These are phyloP conservation scores for Rhamnella rubrinervis DNA, from an alignment of 331 rosid species.

Conservation along the genomic window DNA sequence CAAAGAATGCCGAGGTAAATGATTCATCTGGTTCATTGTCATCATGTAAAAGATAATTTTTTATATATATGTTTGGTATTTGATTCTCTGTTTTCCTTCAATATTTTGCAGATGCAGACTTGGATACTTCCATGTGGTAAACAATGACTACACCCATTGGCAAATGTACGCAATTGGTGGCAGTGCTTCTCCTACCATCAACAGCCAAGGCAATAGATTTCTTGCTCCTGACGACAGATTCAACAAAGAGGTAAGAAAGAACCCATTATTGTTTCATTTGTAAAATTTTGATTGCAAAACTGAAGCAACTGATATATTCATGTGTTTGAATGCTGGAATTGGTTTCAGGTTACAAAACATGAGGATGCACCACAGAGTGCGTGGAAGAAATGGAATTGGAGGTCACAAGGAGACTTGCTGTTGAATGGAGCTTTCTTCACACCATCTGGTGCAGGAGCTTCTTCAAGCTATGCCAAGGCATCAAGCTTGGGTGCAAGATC, in stretches of 20 bases:
- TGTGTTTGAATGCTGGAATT: background rate
- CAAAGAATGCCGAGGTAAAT: conserved; percentile 89
- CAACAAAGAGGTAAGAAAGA: conserved; percentile 63
- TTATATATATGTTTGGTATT: background rate
- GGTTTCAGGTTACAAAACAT: conserved; percentile 62
- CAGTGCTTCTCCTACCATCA: conserved; percentile 85
- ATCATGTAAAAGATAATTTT: too few species aligned
- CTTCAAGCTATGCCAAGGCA: conserved; percentile 81
- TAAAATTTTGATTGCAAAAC: background rate
- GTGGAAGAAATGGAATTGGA: conserved; percentile 97
- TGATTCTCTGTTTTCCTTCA: background rate
- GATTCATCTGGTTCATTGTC: too few species aligned
- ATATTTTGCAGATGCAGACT: conserved; percentile 70
- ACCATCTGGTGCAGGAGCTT: conserved; percentile 67
- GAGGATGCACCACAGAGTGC: conserved; percentile 48
- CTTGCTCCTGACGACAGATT: conserved; percentile 57
- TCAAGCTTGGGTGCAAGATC: conserved; percentile 83
- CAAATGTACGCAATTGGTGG: conserved; percentile 92
- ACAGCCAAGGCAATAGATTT: conserved; percentile 93
- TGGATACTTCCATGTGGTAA: conserved; percentile 96
- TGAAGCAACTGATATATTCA: background rate
- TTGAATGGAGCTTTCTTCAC: conserved; percentile 85
- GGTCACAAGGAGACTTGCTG: conserved; percentile 72
- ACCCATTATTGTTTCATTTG: background rate
- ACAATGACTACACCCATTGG: conserved; percentile 93